Base-by-base conservation (phyloP, 176 grass and related monocot species). In the Saccharum officinarum region DNA sequence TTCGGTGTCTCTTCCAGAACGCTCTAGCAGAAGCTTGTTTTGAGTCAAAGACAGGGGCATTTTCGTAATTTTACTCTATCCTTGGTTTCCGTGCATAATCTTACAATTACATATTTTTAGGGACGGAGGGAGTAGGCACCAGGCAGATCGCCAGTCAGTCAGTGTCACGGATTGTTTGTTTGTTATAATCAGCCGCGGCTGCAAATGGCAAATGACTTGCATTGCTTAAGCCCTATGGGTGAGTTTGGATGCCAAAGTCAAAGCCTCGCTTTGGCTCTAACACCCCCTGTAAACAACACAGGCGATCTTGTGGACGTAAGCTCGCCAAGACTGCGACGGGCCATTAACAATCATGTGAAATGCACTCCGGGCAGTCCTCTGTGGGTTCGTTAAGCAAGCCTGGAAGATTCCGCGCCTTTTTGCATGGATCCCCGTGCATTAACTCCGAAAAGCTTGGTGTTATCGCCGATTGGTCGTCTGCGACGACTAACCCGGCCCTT, bases 331-430 rank as follows among this genome's bases (percentile, higher is more conserved):
- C 54, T 0, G 37, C 75, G 7, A 41, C 76, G 0, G 59, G 59
- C 55, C 14, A 36, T 75, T 75, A 75, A 52, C 49, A 52, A 52
- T 50, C 14, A 49, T 4, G 2, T 46, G 10, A 12, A 45, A 45
- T 45, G 10, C 45, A 46, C 12, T 46, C 45, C 45, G 14, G 45
- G 28, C 28, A 28, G 1, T 14, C 14, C 46, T 49, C 15, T 50
- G 14, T 50, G 49, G 49, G 20, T 23, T 59, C 2, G 46, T 52
- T 17, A 60, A 41, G 8, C 37, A 60, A 41, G 8, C 37, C 61
- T 10, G 72, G 61, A 69, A 85, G 73, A 85, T 69, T 69, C n/a
- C 34, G 31, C 15, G 20, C 52, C 11, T 69, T 67, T 50, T 38
- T 38, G n/a, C 79, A 1, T 49, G 80, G 64, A 62, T 62, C n/a